Evolutionary conservation across 441 rosid species (phyloP).

Genomic region (Populus hybrid): DNA sequence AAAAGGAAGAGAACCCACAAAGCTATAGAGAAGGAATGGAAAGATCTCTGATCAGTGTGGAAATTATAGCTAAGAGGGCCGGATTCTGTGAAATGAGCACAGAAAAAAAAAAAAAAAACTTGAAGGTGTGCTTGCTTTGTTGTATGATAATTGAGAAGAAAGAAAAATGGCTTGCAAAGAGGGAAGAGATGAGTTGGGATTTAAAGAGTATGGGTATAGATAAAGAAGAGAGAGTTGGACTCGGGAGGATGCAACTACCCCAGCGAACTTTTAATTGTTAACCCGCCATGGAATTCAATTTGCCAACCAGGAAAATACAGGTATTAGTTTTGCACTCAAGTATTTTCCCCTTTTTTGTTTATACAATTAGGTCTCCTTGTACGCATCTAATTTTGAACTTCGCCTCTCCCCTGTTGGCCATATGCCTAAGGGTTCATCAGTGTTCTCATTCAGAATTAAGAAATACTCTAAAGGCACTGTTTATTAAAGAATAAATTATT

Average conservation of each 20-base stretch:
- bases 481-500: no score
- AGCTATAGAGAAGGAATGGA: neutral
- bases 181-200: neutral
- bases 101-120: no score
- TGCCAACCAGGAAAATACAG: conserved; percentile 24
- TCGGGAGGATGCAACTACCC: conserved; percentile 47
- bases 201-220: conserved; percentile 9
- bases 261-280: conserved; percentile 51
- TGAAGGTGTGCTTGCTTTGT: neutral
- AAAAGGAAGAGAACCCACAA: neutral
- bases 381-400: conserved; percentile 6
- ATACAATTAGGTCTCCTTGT: neutral
- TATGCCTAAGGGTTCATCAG: no score
- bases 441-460: no score
- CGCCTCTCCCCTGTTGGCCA: neutral
- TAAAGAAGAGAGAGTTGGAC: neutral
- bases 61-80: neutral
- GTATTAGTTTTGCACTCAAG: neutral
- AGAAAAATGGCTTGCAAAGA: neutral
- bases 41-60: neutral
- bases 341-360: no score
- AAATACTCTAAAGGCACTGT: no score
- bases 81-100: neutral
- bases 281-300: conserved; percentile 32
- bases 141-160: neutral